Evolutionary conservation across 108 stramenopile genomes (phyloP).

Genomic region (Aurantiochytrium sp.): DNA sequence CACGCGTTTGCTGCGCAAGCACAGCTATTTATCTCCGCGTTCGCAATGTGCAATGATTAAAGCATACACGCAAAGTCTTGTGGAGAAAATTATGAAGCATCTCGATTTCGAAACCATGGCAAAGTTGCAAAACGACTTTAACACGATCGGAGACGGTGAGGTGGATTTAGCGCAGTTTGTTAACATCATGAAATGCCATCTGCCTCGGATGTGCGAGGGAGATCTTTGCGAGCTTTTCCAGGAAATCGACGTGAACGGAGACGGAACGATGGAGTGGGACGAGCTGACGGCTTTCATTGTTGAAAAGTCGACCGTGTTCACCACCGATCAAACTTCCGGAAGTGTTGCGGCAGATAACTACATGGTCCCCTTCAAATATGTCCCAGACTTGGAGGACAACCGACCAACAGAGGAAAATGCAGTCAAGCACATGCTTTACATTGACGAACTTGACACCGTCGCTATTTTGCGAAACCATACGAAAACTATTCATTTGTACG

Average conservation of each 20-base stretch:
- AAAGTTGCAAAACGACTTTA: background rate
- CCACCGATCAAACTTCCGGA: background rate
- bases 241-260: constrained; percentile 35
- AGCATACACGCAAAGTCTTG: background rate
- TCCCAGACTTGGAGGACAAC: background rate
- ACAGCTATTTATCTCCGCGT: background rate
- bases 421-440: background rate
- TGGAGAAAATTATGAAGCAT: background rate
- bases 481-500: background rate
- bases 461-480: background rate
- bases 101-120: background rate
- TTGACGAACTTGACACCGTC: background rate
- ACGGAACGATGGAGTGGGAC: constrained; percentile 38
- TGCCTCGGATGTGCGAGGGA: background rate
- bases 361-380: background rate
- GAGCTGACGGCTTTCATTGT: constrained; percentile 33
- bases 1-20: background rate
- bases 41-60: background rate
- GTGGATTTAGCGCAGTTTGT: background rate
- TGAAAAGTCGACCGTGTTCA: constrained; percentile 25
- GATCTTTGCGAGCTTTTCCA: constrained; percentile 28
- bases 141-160: background rate
- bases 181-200: background rate
- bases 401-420: background rate
- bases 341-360: background rate